Evolutionary conservation across 345 rosid species (phyloP).

Genomic region (Theobroma cacao): DNA sequence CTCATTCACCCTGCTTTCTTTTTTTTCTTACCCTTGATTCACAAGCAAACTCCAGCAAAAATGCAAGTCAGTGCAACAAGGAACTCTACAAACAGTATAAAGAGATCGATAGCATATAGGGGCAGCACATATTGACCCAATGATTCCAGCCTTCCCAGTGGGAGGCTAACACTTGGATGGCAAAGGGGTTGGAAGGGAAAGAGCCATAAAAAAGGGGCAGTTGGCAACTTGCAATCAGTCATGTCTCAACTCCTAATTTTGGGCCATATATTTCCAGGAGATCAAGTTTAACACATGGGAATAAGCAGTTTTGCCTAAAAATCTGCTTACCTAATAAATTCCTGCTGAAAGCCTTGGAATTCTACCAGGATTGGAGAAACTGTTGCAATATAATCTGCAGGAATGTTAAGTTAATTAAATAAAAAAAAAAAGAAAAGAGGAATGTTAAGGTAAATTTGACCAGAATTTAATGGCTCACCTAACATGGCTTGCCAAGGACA

Average conservation of each 20-base stretch:
- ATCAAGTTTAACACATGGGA: slow-evolving; percentile 7
- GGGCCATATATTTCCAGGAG: slow-evolving; percentile 9
- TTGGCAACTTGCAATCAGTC: slow-evolving; percentile 36
- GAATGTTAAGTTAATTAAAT: neutral
- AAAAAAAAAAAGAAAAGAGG: too few species aligned
- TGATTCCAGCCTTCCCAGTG: slow-evolving; percentile 17
- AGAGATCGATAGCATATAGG: neutral
- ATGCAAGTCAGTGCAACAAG: neutral
- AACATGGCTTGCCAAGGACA: slow-evolving; percentile 34
- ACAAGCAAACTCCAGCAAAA: slow-evolving; percentile 32
- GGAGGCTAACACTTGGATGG: slow-evolving; percentile 15
- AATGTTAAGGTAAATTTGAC: slow-evolving; percentile 12
- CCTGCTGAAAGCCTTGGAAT: neutral
- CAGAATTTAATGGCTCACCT: slow-evolving; percentile 47
- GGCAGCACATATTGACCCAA: slow-evolving; percentile 1
- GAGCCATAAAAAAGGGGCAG: slow-evolving; percentile 21
- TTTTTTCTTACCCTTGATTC: slow-evolving; percentile 33
- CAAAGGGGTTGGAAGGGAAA: slow-evolving; percentile 7
- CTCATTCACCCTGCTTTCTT: slow-evolving; percentile 9
- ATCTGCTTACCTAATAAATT: neutral
- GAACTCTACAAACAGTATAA: neutral
- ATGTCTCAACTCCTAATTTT: slow-evolving; percentile 1
- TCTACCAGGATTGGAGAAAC: slow-evolving; percentile 1
- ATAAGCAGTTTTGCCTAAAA: neutral
- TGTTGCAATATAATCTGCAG: neutral